Base-by-base conservation (phyloP, 768 basidiomycete species). In the Tricholoma hemisulphureum region DNA sequence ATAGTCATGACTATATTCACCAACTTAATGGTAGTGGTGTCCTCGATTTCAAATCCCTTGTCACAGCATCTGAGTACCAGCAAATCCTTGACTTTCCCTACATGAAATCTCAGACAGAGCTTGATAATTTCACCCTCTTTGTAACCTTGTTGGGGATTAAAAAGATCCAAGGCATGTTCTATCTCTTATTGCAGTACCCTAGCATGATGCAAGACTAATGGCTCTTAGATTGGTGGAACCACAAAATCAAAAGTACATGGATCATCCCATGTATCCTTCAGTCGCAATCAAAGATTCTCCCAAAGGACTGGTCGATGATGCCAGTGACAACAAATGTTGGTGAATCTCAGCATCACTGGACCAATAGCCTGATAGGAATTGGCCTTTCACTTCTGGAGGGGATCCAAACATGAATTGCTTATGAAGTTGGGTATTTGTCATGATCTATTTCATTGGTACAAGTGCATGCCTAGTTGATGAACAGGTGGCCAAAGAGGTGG, bases 201-300 rank as follows among this genome's bases (percentile, higher is more conserved):
- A n/a, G 20, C 16, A n/a, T 29, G 10, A 11, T 3, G n/a, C 24
- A 6, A 26, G 32, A 6, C 49, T 20, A 16, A 35, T 18, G 16
- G 28, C 23, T 2, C 6, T 11, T 53, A 64, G 64, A 61, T 56
- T 68, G 65, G 67, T 68, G 67, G 67, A 49, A 45, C 3, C 67
- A 65, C 51, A 69, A 69, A 31, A 34, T 57, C n/a, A 59, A 64
- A n/a, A 63, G 57, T 48, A 60, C 20, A 2, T 69, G 65, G 64
- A 64, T 67, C 23, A 45, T 67, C 13, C 63, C 64, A 2, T 63
- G 59, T 26, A 55, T 69, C n/a, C 53, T 74, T 29, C 62, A 61
- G 29, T 65, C 55, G 4, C 60, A 58, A 14, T 69, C 64, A 1
- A 55, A 45, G 7, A 62, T 69, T 14, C 7, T 23, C 20, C 45